Conservation (phyloP, 2,329 filamentous ascomycete species). For the Cephalotrichum gorgonifer region DNA sequence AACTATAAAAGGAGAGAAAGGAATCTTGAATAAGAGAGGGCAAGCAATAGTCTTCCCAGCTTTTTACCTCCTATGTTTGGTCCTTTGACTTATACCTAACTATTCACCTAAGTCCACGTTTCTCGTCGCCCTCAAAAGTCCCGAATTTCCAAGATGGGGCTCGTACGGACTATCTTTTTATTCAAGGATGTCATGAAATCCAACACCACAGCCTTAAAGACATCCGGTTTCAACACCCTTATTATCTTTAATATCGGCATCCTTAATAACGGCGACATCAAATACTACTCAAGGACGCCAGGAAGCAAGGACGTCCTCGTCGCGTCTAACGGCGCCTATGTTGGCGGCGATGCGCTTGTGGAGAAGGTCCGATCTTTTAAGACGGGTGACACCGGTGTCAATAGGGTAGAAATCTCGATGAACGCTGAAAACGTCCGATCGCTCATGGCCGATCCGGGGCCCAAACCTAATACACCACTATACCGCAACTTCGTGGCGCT, state of each 20-base stretch:
- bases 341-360: constrained; percentile 36
- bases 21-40: too few relatives aligned
- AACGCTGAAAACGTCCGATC: constrained; percentile 29
- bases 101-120: too few relatives aligned
- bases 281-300: constrained; percentile 32
- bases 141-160: too few relatives aligned
- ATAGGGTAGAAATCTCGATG: constrained; percentile 31
- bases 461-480: constrained; percentile 20
- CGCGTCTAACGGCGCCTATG: constrained; percentile 28
- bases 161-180: constrained; percentile 18
- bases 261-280: constrained; percentile 29
- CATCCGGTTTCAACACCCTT: constrained; percentile 29
- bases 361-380: constrained; percentile 30
- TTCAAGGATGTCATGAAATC: constrained; percentile 36
- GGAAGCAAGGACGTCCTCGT: constrained; percentile 23
- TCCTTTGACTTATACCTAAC: too few relatives aligned
- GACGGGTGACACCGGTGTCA: constrained; percentile 18
- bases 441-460: constrained; percentile 23
- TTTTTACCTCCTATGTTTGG: too few relatives aligned
- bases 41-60: too few relatives aligned
- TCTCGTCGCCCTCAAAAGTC: too few relatives aligned
- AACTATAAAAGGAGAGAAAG: too few relatives aligned
- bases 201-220: constrained; percentile 27
- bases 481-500: constrained; percentile 29
- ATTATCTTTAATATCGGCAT: constrained; percentile 34